Evolutionary conservation across 306 rosid genomes (phyloP), one percentile per base, ranked within the genome.

Genomic region (Mimosa bimucronata): DNA sequence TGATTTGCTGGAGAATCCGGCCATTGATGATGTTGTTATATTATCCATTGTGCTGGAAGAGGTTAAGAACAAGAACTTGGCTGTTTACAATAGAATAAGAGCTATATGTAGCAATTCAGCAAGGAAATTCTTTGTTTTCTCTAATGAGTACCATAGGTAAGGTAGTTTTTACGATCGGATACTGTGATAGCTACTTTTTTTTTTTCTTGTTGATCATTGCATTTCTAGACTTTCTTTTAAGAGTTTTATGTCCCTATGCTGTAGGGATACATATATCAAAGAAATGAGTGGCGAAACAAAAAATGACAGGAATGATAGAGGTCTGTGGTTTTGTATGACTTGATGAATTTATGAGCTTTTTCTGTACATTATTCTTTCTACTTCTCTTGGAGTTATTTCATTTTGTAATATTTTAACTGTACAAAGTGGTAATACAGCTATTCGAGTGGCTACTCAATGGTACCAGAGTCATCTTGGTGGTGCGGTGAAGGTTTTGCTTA

Each of bases 281-380:
- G 90, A 89, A 65, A 91, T 93, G 98, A 86, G 86, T 14, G 98
- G 98, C 77, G 99, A 96, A 73, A 91, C 89, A 74, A 91, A 90
- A 88, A 96, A 96, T 84, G 96, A 96, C 78, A 89, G 99, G 78
- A 96, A 96, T 68, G 99, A 96, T 80, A 90, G 98, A 93, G 99
- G 99, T 96, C 85, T 74, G 87, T n/a, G 82, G 64, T 67, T 78
- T 79, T 69, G 14, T 11, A 15, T 29, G 21, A 69, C 65, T 46
- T 77, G 74, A 55, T 55, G 62, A 53, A 53, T 46, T 77, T 74
- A 53, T 53, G 61, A 55, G 9, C 19, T 69, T 53, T 46, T 74
- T 68, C 55, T 71, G 78, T 62, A 62, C 64, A n/a, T 55, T 71
- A 12, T 74, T 31, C 62, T 64, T 76, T 67, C 57, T 55, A 2